Evolutionary conservation across 257 asterid species (phyloP).

Genomic region (Buddleja alternifolia): DNA sequence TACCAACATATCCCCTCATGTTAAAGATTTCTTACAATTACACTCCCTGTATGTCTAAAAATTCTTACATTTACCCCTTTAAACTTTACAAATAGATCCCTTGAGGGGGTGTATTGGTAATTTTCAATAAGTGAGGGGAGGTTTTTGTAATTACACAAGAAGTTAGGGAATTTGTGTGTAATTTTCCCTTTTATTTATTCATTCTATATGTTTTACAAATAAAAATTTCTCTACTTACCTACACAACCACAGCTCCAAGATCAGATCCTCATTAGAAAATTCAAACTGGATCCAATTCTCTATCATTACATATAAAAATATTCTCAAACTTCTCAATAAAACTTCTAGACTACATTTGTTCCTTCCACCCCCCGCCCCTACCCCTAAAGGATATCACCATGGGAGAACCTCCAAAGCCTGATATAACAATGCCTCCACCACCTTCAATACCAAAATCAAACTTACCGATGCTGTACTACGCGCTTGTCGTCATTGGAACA

Average conservation of each 20-base stretch:
- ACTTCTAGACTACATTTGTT: too few relatives aligned
- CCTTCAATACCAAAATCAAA: constrained; percentile 30
- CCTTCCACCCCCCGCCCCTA: not conserved
- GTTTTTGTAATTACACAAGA: too few relatives aligned
- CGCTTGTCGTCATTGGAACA: constrained; percentile 50
- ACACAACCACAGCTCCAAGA: constrained; percentile 5
- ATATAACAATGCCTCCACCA: constrained; percentile 1
- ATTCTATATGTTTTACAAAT: too few relatives aligned
- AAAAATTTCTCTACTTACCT: not conserved
- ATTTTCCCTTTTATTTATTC: too few relatives aligned
- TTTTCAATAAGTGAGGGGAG: too few relatives aligned
- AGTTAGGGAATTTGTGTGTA: too few relatives aligned
- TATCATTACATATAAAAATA: not conserved
- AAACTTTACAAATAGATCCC: too few relatives aligned
- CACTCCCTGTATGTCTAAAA: too few relatives aligned
- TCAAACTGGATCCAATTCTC: constrained; percentile 14
- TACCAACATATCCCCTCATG: too few relatives aligned
- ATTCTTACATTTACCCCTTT: too few relatives aligned
- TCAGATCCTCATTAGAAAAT: not conserved
- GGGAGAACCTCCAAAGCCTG: constrained; percentile 37
- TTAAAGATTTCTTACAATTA: too few relatives aligned
- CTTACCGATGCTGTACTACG: constrained; percentile 52
- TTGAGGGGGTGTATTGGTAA: too few relatives aligned
- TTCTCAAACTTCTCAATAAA: not conserved
- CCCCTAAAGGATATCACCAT: constrained; percentile 6